Base-by-base conservation (phyloP, 371 early-diverging fungal genomes). In the Coemansia sp. region DNA sequence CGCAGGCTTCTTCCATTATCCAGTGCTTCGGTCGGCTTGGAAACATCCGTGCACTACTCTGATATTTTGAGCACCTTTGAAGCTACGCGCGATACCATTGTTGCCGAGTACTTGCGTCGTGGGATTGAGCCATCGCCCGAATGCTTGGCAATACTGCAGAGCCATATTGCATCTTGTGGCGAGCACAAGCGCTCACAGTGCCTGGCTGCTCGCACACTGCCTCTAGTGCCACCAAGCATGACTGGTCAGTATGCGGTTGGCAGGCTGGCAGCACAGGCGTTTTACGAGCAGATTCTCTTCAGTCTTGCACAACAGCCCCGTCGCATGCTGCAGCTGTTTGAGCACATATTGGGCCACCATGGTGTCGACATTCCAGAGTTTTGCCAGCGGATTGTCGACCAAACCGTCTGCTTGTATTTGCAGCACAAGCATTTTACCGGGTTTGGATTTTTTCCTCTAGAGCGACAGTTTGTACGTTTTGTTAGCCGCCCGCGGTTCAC, bases 401-500 rank as follows among this genome's bases (percentile, higher is more conserved):
- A 51, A 3, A 57, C 68, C 0, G 57, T 69, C 6, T 41, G 43
- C 9, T 1, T 34, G 5, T 66, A 43, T 35, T 47, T 69, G 5
- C 68, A 54, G 2, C 68, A 60, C 8, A 33, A 41, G 39, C 57
- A 67, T 30, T 65, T 68, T 38, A 34, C 33, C 10, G 61, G 54
- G 9, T 31, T 51, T 6, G 70, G 68, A 2, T 66, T 66, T 36
- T 69, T 58, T 36, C 57, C 40, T 31, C 61, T 69, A 5, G 70
- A 69, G 26, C 61, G 68, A 8, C 41, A 26, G 10, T 53, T 69
- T 31, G 41, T 67, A 3, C 55, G 61, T 12, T 48, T 50, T n/a
- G 61, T 67, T 9, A 47, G n/a, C 40, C 55, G 53, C 12, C 66
- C 67, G 12, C 30, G 61, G 38, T 69, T 69, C 43, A 36, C 70